Conservation (phyloP, 768 basidiomycete species). For the Suillus plorans region DNA sequence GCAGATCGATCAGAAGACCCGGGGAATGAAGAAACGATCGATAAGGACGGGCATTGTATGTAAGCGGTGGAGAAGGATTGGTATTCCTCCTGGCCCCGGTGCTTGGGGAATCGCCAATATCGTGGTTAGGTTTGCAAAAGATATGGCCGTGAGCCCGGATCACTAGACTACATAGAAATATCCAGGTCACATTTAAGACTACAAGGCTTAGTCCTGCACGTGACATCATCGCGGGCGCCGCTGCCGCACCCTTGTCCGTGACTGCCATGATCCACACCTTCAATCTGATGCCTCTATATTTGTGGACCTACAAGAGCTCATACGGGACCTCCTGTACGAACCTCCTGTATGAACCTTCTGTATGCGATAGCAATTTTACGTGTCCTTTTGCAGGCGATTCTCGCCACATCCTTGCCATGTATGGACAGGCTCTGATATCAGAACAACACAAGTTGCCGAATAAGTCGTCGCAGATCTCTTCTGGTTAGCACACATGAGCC, state of each 20-base stretch:
- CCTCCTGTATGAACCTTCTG: not conserved
- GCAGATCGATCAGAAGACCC: constrained; percentile 39
- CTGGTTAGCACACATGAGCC: not conserved
- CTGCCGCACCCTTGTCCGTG: no score
- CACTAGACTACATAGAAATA: not conserved
- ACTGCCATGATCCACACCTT: not conserved
- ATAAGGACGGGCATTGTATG: constrained; percentile 51
- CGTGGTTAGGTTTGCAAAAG: constrained; percentile 37
- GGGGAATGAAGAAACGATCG: constrained; percentile 45
- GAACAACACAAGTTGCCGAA: not conserved
- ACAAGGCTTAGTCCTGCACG: not conserved
- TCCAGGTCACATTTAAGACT: no score
- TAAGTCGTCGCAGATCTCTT: not conserved
- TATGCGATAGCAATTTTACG: not conserved
- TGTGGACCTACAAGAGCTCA: not conserved
- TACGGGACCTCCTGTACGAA: not conserved
- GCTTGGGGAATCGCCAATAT: constrained; percentile 51
- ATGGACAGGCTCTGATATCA: not conserved
- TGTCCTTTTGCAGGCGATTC: not conserved
- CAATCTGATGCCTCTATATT: not conserved
- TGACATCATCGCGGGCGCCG: not conserved
- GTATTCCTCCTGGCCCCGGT: constrained; percentile 53
- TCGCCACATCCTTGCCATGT: not conserved
- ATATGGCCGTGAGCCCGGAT: constrained; percentile 3
- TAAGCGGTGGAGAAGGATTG: constrained; percentile 17